Evolutionary conservation across 108 stramenopile genomes (phyloP).

Genomic region (Stephanodiscus minutulus): DNA sequence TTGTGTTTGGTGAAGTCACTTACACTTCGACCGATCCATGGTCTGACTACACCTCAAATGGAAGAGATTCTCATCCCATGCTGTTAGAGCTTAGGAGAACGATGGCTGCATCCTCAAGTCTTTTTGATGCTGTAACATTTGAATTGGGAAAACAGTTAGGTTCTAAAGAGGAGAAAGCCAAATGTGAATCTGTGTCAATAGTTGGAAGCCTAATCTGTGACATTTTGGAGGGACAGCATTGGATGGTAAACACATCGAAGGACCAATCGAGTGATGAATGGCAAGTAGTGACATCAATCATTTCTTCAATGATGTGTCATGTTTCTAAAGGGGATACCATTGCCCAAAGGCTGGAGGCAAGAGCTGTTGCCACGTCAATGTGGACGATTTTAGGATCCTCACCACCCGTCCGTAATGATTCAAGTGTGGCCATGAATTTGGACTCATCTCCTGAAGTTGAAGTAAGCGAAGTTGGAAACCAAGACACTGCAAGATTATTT

Average conservation of each 20-base stretch:
- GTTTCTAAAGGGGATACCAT: conserved; percentile 80
- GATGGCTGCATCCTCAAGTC: conserved; percentile 66
- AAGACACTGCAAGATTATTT: conserved; percentile 33
- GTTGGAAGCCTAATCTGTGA: conserved; percentile 63
- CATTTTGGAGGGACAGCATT: conserved; percentile 71
- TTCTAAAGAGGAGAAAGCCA: conserved; percentile 44
- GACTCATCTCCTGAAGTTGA: conserved; percentile 68
- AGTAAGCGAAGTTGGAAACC: conserved; percentile 39
- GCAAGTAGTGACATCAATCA: conserved; percentile 71
- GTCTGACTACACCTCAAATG: conserved; percentile 53
- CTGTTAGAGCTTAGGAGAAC: conserved; percentile 78
- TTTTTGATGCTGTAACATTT: conserved; percentile 62
- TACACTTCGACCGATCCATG: conserved; percentile 71
- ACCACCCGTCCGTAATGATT: conserved; percentile 9
- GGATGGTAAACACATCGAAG: conserved; percentile 45
- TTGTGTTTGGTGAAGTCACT: conserved; percentile 75
- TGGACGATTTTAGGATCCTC: conserved; percentile 76
- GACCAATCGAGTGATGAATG: conserved; percentile 52
- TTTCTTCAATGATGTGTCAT: conserved; percentile 77
- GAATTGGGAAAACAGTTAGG: conserved; percentile 44
- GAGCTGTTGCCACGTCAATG: conserved; percentile 82
- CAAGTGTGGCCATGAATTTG: conserved; percentile 15
- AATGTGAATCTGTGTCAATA: conserved; percentile 39
- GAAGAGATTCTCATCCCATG: conserved; percentile 70
- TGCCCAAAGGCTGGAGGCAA: conserved; percentile 75